A percentile compares a stretch with the other conserved stretches of the same genome.
Conservation (phyloP, 805 yeast species). For the Candida vaughaniae region DNA sequence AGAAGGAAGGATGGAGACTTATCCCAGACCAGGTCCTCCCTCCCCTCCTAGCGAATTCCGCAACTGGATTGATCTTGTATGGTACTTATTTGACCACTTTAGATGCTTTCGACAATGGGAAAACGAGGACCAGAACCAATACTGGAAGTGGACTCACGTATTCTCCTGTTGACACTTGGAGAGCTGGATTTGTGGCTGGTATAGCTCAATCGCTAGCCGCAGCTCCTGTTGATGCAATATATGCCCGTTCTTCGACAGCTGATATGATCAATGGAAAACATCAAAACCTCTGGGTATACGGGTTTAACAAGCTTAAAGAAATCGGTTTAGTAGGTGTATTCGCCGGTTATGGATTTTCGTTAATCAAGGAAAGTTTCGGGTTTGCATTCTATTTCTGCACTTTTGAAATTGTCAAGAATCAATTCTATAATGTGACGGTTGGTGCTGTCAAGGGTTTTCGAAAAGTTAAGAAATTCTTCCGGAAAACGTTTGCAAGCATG, state of each 20-base stretch:
- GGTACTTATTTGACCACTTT: conserved; percentile 71
- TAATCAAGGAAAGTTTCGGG: conserved; percentile 76
- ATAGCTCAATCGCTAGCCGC: conserved; percentile 86
- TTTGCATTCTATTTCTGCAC: conserved; percentile 82
- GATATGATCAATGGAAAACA: conserved; percentile 68
- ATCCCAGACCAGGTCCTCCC: conserved; percentile 85
- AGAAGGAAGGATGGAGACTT: conserved; percentile 79
- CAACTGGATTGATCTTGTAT: conserved; percentile 83
- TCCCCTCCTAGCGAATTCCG: conserved; percentile 83
- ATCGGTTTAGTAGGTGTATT: conserved; percentile 83
- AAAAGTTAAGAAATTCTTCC: conserved; percentile 32
- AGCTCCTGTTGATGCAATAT: conserved; percentile 90
- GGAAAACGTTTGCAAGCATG: conserved; percentile 13
- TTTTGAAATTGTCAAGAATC: conserved; percentile 76
- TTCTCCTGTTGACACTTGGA: conserved; percentile 54
- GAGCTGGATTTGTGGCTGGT: conserved; percentile 86
- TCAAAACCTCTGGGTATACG: conserved; percentile 76
- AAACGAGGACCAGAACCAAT: conserved; percentile 4
- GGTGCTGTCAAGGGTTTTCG: conserved; percentile 44
- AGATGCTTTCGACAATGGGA: conserved; percentile 23
- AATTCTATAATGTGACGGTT: conserved; percentile 52
- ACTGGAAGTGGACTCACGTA: conserved; percentile 16
- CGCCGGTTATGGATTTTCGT: conserved; percentile 82
- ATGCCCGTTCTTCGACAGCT: conserved; percentile 73
- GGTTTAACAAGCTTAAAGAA: conserved; percentile 61